Evolutionary conservation across 2,329 filamentous ascomycete genomes (phyloP).

Genomic region (Talaromyces sp.): DNA sequence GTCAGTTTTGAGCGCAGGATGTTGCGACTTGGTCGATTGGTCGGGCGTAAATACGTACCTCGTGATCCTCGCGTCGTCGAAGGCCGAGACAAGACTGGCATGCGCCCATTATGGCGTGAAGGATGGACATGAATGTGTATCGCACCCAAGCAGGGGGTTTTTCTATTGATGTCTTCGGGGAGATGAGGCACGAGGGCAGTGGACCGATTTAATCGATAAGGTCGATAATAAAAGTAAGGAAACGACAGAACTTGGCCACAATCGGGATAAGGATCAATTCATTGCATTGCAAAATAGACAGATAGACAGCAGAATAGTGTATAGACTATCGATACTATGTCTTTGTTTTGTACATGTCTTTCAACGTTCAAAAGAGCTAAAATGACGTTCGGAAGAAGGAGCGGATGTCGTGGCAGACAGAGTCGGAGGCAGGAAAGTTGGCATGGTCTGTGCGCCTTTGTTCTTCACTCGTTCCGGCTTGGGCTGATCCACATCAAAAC

Average conservation of each 20-base stretch:
- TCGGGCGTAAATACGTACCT: constrained; percentile 33
- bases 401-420: neutral
- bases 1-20: neutral
- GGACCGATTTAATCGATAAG: neutral
- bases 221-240: neutral
- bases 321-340: neutral
- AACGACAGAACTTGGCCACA: neutral
- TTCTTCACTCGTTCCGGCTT: neutral
- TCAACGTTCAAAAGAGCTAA: neutral
- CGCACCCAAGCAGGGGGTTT: too few species aligned
- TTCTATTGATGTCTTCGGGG: neutral
- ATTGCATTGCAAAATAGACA: neutral
- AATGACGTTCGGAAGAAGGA: neutral
- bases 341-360: neutral
- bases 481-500: constrained; percentile 2
- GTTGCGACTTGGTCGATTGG: neutral
- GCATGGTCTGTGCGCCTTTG: neutral
- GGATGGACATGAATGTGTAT: neutral
- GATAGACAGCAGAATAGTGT: neutral
- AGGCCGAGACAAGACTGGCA: constrained; percentile 44
- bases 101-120: constrained; percentile 35
- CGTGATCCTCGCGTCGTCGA: constrained; percentile 36
- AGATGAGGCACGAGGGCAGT: neutral
- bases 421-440: neutral
- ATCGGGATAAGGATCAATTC: neutral